phyloP scores from a whole-genome alignment of 805 yeast species.

The Cyberlindnera amylophila region DNA sequence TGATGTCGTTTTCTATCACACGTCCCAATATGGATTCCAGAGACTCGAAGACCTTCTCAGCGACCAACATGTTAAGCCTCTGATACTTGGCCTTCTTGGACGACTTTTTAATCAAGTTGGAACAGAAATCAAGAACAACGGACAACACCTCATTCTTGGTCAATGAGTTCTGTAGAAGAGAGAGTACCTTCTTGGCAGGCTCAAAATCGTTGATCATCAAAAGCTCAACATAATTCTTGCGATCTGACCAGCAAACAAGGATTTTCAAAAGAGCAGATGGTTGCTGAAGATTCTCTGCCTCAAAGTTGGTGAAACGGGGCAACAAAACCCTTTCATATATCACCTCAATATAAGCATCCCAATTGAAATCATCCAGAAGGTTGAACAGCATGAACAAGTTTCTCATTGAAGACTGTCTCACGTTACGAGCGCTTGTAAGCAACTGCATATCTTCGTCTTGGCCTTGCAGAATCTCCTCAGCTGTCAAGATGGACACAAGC shows the following conservation, averaged over 20 bases:
- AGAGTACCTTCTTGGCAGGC: conserved; percentile 52
- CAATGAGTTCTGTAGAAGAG: conserved; percentile 46
- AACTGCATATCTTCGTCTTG: conserved; percentile 19
- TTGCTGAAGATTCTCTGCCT: conserved; percentile 75
- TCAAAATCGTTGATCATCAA: conserved; percentile 52
- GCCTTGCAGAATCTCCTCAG: conserved; percentile 40
- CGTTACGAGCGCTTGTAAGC: conserved; percentile 42
- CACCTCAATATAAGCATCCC: conserved; percentile 49
- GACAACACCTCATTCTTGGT: conserved; percentile 66
- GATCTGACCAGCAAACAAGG: conserved; percentile 55
- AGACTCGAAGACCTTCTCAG: conserved; percentile 49
- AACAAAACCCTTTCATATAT: conserved; percentile 52
- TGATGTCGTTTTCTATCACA: conserved; percentile 39
- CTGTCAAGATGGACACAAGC: conserved; percentile 39
- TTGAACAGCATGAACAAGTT: conserved; percentile 55
- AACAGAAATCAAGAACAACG: conserved; percentile 51
- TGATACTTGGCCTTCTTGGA: conserved; percentile 41
- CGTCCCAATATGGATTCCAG: conserved; percentile 47
- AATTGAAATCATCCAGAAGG: conserved; percentile 49
- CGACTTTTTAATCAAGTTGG: conserved; percentile 41
- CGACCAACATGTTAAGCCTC: conserved; percentile 50
- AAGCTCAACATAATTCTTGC: conserved; percentile 44
- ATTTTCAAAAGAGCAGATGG: conserved; percentile 73
- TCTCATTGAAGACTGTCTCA: conserved; percentile 67
- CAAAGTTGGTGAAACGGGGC: conserved; percentile 67